phyloP scores from a whole-genome alignment of 441 rosid genomes.

The Populus hybrid region DNA sequence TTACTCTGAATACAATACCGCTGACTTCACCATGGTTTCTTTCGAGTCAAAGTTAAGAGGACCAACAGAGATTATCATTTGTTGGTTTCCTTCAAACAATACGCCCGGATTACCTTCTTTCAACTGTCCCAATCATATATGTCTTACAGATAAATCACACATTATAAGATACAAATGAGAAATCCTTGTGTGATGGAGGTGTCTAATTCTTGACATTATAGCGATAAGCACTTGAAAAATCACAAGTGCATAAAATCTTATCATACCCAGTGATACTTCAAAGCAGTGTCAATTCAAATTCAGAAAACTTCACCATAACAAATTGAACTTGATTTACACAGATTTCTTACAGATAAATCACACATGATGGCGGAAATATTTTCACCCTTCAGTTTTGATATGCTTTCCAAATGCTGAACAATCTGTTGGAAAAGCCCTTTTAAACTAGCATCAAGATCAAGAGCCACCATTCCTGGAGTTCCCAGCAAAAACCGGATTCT shows the following conservation, averaged over 20 bases:
- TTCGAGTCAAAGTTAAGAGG: not conserved
- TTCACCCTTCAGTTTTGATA: slow-evolving; percentile 94
- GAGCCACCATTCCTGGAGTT: slow-evolving; percentile 99
- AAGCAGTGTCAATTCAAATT: not conserved
- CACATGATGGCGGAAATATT: slow-evolving; percentile 83
- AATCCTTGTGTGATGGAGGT: not conserved
- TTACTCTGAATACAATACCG: not conserved
- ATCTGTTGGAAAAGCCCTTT: slow-evolving; percentile 87
- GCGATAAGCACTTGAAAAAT: not conserved
- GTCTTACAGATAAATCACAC: too few relatives aligned
- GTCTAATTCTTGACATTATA: not conserved
- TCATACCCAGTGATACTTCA: not conserved
- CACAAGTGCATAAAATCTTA: not conserved
- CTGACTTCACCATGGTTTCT: not conserved
- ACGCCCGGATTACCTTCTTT: not conserved
- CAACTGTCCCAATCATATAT: not conserved
- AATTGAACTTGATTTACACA: slow-evolving; percentile 14
- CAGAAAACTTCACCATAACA: slow-evolving; percentile 4
- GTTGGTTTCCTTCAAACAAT: not conserved
- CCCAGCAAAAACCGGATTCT: slow-evolving; percentile 92
- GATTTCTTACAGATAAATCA: slow-evolving; percentile 87
- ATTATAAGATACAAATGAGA: not conserved
- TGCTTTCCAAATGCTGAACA: slow-evolving; percentile 83
- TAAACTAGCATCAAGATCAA: slow-evolving; percentile 86
- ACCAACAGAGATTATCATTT: not conserved